These are phyloP conservation scores for Penicillium psychrofluorescens DNA, from an alignment of 495 filamentous ascomycete species.

Conservation along the genomic window DNA sequence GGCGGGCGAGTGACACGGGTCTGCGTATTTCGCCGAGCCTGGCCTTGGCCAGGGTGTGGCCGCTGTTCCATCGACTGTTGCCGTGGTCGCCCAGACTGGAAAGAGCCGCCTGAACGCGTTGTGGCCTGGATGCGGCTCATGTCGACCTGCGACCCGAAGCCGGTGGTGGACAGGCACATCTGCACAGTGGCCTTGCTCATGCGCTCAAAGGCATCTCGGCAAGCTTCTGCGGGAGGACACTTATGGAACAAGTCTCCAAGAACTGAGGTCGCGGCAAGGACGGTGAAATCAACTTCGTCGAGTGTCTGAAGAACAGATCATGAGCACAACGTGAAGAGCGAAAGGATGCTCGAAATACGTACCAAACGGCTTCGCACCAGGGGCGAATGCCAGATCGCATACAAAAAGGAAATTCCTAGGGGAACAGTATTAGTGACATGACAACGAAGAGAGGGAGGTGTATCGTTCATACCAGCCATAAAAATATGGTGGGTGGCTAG, in stretches of 20 bases:
- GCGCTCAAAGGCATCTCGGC: slow-evolving; percentile 87
- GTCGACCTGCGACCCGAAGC: slow-evolving; percentile 56
- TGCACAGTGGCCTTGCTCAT: slow-evolving; percentile 92
- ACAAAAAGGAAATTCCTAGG: slow-evolving; percentile 84
- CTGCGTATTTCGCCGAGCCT: slow-evolving; percentile 19
- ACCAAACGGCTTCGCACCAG: slow-evolving; percentile 77
- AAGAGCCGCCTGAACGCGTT: slow-evolving; percentile 8
- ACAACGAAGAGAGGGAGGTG: background rate
- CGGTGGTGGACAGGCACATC: slow-evolving; percentile 80
- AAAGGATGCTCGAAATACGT: slow-evolving; percentile 25
- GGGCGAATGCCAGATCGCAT: slow-evolving; percentile 94
- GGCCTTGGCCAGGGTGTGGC: slow-evolving; percentile 14
- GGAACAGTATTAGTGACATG: slow-evolving; percentile 4
- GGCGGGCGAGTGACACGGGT: slow-evolving; percentile 28
- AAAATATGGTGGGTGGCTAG: slow-evolving; percentile 96
- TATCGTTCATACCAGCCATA: slow-evolving; percentile 66
- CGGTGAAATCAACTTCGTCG: slow-evolving; percentile 94
- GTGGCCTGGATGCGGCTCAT: slow-evolving; percentile 15
- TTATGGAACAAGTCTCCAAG: slow-evolving; percentile 67
- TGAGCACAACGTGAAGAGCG: slow-evolving; percentile 1
- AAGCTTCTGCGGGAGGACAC: slow-evolving; percentile 76
- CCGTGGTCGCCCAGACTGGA: slow-evolving; percentile 14
- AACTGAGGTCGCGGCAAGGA: slow-evolving; percentile 90
- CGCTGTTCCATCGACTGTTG: slow-evolving; percentile 20
- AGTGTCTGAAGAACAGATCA: slow-evolving; percentile 51